Conservation (phyloP, 2,329 filamentous ascomycete genomes). For the Thermothelomyces thermophilus region DNA sequence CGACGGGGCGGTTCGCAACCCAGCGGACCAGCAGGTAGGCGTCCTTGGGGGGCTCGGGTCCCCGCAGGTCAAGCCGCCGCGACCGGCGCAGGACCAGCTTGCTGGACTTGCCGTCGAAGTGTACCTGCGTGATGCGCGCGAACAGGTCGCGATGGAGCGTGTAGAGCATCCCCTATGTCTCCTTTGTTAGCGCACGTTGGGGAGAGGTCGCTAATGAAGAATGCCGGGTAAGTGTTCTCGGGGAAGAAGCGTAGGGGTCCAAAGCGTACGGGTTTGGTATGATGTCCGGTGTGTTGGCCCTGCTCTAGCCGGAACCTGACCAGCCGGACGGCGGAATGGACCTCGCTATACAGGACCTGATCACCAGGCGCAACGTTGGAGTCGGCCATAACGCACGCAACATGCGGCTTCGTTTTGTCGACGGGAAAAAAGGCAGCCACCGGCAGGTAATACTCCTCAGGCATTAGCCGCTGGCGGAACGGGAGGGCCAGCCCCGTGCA, state of each 20-base stretch:
- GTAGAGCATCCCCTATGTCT: background rate
- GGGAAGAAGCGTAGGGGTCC: background rate
- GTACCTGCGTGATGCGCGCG: slow-evolving; percentile 1
- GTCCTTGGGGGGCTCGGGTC: background rate
- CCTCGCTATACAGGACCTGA: background rate
- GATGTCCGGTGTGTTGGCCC: background rate
- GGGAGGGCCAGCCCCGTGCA: background rate
- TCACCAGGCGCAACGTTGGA: background rate
- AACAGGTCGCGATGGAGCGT: slow-evolving; percentile 1
- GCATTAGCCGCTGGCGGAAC: background rate
- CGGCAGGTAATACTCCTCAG: background rate
- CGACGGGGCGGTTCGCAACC: background rate
- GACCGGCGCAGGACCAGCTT: slow-evolving; percentile 5
- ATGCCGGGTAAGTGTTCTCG: background rate
- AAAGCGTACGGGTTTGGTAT: slow-evolving; percentile 3
- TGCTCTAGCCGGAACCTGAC: background rate
- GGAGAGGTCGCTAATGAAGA: no score
- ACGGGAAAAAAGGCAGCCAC: background rate
- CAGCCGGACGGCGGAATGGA: background rate
- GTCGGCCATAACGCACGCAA: background rate
- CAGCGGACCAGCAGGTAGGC: background rate
- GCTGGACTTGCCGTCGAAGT: background rate
- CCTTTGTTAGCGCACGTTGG: no score
- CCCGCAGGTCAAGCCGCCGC: background rate
- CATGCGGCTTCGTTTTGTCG: background rate